Percentiles rank a stretch among this genome's conserved stretches.
Evolutionary conservation across 192 early-diverging fungal species (phyloP).

Genomic region (Umbelopsis isabellina): DNA sequence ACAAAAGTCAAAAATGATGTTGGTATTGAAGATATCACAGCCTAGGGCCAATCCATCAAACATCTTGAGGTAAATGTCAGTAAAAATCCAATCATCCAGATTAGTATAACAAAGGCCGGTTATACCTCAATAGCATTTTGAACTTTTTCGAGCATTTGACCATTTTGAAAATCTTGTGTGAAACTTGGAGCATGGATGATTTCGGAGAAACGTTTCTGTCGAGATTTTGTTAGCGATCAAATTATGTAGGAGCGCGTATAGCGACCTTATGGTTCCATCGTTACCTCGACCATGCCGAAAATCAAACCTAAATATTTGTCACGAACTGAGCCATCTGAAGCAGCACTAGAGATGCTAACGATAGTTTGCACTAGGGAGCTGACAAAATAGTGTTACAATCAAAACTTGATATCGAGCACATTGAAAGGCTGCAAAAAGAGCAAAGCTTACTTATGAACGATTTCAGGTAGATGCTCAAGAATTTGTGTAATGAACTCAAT

Average conservation of each 20-base stretch:
- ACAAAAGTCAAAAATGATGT: constrained; percentile 57
- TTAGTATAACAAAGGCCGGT: not conserved
- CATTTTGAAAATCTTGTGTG: constrained; percentile 53
- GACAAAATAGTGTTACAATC: not conserved
- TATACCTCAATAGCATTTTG: constrained; percentile 68
- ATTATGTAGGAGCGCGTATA: not conserved
- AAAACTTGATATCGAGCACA: not conserved
- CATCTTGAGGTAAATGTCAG: constrained; percentile 54
- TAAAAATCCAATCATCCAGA: too few species aligned
- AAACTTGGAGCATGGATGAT: constrained; percentile 66
- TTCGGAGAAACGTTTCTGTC: constrained; percentile 52
- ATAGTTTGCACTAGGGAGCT: constrained; percentile 69
- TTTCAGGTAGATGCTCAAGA: constrained; percentile 58
- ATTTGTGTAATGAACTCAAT: constrained; percentile 63
- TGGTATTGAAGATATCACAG: constrained; percentile 62
- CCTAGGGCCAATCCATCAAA: constrained; percentile 78
- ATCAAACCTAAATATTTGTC: constrained; percentile 63
- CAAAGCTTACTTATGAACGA: constrained; percentile 58
- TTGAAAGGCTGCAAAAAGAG: not conserved
- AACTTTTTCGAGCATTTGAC: constrained; percentile 57
- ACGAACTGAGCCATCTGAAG: constrained; percentile 47
- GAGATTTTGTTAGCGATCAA: not conserved
- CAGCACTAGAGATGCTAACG: constrained; percentile 61
- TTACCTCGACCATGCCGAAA: constrained; percentile 57
- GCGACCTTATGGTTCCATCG: not conserved